Evolutionary conservation across 805 yeast species (phyloP).

Genomic region (Priceomyces medius): DNA sequence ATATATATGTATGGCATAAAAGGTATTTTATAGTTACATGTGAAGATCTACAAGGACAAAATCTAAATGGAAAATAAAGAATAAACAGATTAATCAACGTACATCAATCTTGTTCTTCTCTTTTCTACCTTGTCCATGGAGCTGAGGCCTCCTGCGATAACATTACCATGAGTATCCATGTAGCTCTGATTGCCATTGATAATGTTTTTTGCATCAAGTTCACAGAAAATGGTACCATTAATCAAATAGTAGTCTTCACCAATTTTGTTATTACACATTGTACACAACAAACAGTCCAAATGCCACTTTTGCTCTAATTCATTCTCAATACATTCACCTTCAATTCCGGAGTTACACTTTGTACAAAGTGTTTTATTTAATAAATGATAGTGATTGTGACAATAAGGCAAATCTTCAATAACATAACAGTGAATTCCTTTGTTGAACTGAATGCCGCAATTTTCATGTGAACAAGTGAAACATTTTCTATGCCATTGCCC

Average conservation of each 20-base stretch:
- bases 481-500: constrained; percentile 96
- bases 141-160: constrained; percentile 19
- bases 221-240: constrained; percentile 52
- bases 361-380: constrained; percentile 74
- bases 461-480: constrained; percentile 59
- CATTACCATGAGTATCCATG: constrained; percentile 20
- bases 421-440: constrained; percentile 73
- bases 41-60: too few species aligned
- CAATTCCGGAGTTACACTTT: constrained; percentile 72
- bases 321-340: constrained; percentile 86
- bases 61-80: too few species aligned
- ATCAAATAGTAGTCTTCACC: constrained; percentile 54
- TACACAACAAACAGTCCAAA: constrained; percentile 66
- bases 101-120: constrained; percentile 43
- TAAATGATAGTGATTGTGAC: constrained; percentile 73
- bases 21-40: too few species aligned
- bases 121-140: constrained; percentile 39
- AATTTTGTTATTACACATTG: constrained; percentile 53
- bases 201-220: constrained; percentile 36
- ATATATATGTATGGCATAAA: too few species aligned
- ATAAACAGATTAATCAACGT: constrained; percentile 22
- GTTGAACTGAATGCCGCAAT: constrained; percentile 57
- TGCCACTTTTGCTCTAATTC: constrained; percentile 75
- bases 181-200: constrained; percentile 24
- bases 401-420: constrained; percentile 74